These are phyloP conservation scores for Triticum dicoccoides DNA, from an alignment of 176 grass and related monocot genomes.

Conservation along the genomic window DNA sequence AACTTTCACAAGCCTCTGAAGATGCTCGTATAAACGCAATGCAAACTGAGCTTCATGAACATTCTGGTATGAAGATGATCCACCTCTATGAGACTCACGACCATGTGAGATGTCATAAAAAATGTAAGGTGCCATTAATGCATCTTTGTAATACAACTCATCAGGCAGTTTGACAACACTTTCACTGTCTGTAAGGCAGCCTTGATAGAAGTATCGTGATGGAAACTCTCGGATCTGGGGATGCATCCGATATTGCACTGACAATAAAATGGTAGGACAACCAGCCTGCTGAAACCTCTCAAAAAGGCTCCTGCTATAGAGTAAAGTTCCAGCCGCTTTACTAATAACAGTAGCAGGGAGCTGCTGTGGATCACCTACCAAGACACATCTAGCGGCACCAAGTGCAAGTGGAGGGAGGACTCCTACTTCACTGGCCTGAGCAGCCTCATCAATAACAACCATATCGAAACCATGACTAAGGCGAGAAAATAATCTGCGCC, in stretches of 20 bases:
- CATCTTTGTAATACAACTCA: slow-evolving; percentile 75
- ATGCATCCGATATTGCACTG: slow-evolving; percentile 99
- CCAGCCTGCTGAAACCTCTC: slow-evolving; percentile 97
- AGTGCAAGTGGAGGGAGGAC: slow-evolving; percentile 86
- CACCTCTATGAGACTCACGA: slow-evolving; percentile 90
- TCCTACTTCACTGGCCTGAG: slow-evolving; percentile 97
- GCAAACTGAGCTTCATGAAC: slow-evolving; percentile 92
- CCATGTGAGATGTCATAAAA: slow-evolving; percentile 94
- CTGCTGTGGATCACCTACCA: slow-evolving; percentile 98
- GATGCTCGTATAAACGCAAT: slow-evolving; percentile 74
- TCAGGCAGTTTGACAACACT: slow-evolving; percentile 72
- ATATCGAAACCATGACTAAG: slow-evolving; percentile 99
- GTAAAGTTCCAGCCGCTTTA: slow-evolving; percentile 95
- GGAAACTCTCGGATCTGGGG: slow-evolving; percentile 98
- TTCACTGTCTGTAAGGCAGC: slow-evolving; percentile 86
- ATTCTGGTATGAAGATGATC: slow-evolving; percentile 91
- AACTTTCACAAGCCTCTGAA: slow-evolving; percentile 78
- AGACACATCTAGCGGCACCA: slow-evolving; percentile 93
- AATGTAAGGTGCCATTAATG: slow-evolving; percentile 79
- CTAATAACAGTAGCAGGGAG: slow-evolving; percentile 99
- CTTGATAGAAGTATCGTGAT: slow-evolving; percentile 98
- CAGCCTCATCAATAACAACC: slow-evolving; percentile 99
- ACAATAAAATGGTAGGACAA: slow-evolving; percentile 92
- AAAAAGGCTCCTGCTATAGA: slow-evolving; percentile 98
- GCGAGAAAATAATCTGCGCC: slow-evolving; percentile 93